These are phyloP conservation scores for Lactarius akahatsu DNA, from an alignment of 768 basidiomycete species.

Conservation along the genomic window DNA sequence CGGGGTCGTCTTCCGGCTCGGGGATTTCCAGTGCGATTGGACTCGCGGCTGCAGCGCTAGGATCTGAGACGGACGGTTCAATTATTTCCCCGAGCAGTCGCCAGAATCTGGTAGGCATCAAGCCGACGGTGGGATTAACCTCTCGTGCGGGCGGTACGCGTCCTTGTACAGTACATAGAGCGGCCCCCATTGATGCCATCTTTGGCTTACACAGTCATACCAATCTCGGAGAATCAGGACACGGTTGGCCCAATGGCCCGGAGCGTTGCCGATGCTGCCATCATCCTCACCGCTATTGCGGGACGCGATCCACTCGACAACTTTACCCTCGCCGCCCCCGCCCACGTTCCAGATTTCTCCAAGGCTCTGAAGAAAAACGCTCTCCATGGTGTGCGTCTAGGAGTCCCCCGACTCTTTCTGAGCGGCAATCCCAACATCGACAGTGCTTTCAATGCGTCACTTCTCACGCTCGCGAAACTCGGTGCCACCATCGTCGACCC, in stretches of 20 bases:
- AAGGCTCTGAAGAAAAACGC: slow-evolving; percentile 51
- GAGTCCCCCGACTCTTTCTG: slow-evolving; percentile 45
- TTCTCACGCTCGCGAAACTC: slow-evolving; percentile 40
- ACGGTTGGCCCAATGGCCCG: slow-evolving; percentile 59
- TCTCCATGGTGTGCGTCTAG: slow-evolving; percentile 46
- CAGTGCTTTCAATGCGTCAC: slow-evolving; percentile 42
- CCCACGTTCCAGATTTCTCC: slow-evolving; percentile 53
- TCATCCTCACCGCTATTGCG: slow-evolving; percentile 50
- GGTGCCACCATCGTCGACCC: slow-evolving; percentile 61
- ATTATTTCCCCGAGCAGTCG: slow-evolving; percentile 47
- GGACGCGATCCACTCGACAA: slow-evolving; percentile 46
- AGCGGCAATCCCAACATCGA: slow-evolving; percentile 32
- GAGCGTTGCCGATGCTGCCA: slow-evolving; percentile 53
- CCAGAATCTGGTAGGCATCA: slow-evolving; percentile 61
- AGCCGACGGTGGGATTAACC: slow-evolving; percentile 59
- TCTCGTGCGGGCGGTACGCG: slow-evolving; percentile 54
- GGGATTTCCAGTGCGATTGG: slow-evolving; percentile 44
- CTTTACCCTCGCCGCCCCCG: slow-evolving; percentile 47
- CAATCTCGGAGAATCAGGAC: slow-evolving; percentile 58
- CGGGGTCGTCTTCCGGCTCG: slow-evolving; percentile 46
- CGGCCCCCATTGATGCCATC: neutral
- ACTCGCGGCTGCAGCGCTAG: slow-evolving; percentile 44
- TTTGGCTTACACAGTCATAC: slow-evolving; percentile 38
- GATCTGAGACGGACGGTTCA: slow-evolving; percentile 50
- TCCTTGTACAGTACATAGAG: slow-evolving; percentile 6